phyloP scores from a whole-genome alignment of 169 alveolate genomes.

The Cyclospora cayetanensis region DNA sequence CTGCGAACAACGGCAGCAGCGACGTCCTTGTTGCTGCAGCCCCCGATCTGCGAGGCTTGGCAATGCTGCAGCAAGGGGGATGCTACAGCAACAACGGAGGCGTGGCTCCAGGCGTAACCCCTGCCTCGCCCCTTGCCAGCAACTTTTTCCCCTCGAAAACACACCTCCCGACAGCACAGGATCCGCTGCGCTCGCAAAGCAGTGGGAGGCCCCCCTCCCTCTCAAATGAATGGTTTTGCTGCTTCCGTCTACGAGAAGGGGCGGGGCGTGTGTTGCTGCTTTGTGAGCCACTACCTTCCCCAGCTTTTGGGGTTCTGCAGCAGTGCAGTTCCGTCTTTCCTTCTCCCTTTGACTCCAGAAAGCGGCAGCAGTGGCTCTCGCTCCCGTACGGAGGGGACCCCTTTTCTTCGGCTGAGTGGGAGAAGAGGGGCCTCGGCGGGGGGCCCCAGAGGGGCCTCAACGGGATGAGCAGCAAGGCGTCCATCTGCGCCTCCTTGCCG shows the following conservation, averaged over 20 bases:
- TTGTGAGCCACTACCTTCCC: neutral
- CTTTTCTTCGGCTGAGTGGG: neutral
- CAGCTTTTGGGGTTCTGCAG: neutral
- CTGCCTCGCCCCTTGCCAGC: neutral
- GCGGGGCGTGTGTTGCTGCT: slow-evolving; percentile 31
- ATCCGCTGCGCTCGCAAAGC: slow-evolving; percentile 13
- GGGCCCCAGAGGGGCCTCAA: neutral
- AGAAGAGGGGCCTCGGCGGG: neutral
- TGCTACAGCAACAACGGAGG: neutral
- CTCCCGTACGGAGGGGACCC: neutral
- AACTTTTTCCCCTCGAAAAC: neutral
- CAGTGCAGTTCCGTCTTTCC: neutral
- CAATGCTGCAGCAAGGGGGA: slow-evolving; percentile 30
- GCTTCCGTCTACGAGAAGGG: neutral
- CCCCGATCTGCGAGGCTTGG: slow-evolving; percentile 15
- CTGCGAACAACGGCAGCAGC: neutral
- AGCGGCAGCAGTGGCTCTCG: slow-evolving; percentile 7
- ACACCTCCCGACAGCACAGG: neutral
- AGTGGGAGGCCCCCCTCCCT: slow-evolving; percentile 6
- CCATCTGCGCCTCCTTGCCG: neutral
- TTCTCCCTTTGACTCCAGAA: neutral
- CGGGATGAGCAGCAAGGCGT: neutral
- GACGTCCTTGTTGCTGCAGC: slow-evolving; percentile 37
- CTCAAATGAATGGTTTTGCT: neutral
- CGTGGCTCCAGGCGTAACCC: neutral